phyloP scores from a whole-genome alignment of 345 rosid genomes.

The Capsella bursapastoris region DNA sequence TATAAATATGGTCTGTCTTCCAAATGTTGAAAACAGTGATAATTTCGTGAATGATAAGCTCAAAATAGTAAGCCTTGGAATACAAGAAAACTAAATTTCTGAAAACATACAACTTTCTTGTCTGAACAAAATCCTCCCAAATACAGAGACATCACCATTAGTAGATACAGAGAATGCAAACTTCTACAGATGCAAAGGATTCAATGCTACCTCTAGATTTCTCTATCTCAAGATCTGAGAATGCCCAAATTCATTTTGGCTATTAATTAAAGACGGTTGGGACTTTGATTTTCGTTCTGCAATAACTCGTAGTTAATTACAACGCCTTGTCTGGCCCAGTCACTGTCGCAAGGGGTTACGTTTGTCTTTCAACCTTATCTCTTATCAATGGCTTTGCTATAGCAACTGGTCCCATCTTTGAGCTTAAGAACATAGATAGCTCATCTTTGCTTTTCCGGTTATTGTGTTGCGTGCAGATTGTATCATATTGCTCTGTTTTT shows the following conservation, averaged over 20 bases:
- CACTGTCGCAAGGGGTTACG: background rate
- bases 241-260: background rate
- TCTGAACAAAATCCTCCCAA: constrained; percentile 40
- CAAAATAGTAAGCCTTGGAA: background rate
- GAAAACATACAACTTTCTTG: too few relatives aligned
- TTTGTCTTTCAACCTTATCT: background rate
- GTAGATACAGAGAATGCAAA: constrained; percentile 25
- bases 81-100: too few relatives aligned
- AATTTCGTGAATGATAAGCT: too few relatives aligned
- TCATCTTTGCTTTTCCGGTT: background rate
- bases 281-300: background rate
- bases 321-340: background rate
- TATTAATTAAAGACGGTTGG: background rate
- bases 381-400: background rate
- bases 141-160: constrained; percentile 47
- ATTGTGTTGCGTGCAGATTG: background rate
- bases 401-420: background rate
- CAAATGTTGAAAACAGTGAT: background rate
- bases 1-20: background rate
- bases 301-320: background rate
- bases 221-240: constrained; percentile 43
- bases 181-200: constrained; percentile 37
- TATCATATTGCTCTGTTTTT: background rate
- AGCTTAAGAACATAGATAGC: background rate
- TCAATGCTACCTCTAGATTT: constrained; percentile 42